These are phyloP conservation scores for Aspergillus japonicus DNA, from an alignment of 2,329 filamentous ascomycete genomes.

Conservation along the genomic window DNA sequence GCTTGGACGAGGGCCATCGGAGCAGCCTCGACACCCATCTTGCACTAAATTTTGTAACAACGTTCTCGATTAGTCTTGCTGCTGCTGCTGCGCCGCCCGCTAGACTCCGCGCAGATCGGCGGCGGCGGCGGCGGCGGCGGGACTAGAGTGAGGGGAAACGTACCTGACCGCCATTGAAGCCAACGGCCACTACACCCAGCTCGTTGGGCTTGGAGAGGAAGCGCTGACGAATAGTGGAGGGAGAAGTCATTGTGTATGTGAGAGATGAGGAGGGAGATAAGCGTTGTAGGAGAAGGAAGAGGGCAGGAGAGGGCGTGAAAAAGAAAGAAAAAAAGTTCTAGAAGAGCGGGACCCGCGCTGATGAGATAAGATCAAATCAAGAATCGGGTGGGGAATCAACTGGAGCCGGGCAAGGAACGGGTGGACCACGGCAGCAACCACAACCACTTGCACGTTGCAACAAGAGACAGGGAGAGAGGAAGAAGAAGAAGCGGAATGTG, in stretches of 20 bases:
- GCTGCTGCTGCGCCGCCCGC: background rate
- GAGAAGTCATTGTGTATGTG: constrained; percentile 49
- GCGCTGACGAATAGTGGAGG: constrained; percentile 62
- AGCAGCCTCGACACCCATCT: constrained; percentile 86
- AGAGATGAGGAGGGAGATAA: background rate
- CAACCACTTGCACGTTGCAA: background rate
- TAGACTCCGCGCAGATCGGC: constrained; percentile 12
- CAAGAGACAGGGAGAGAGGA: background rate
- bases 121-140: constrained; percentile 11
- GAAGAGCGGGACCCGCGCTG: constrained; percentile 23
- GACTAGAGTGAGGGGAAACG: constrained; percentile 24
- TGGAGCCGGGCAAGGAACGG: constrained; percentile 4
- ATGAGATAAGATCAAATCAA: constrained; percentile 12
- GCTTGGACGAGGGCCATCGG: constrained; percentile 85
- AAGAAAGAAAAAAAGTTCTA: constrained; percentile 15
- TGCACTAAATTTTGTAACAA: constrained; percentile 58
- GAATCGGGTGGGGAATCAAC: constrained; percentile 14
- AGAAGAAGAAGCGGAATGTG: background rate
- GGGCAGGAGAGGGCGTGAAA: constrained; percentile 4
- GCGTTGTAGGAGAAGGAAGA: constrained; percentile 8
- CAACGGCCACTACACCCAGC: constrained; percentile 88
- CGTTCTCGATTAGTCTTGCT: constrained; percentile 1
- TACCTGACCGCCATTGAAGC: constrained; percentile 96
- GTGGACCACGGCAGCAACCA: constrained; percentile 3
- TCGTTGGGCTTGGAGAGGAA: constrained; percentile 79